Conservation (phyloP, 1,139 yeast genomes). For the Hansenula lynferdii region DNA sequence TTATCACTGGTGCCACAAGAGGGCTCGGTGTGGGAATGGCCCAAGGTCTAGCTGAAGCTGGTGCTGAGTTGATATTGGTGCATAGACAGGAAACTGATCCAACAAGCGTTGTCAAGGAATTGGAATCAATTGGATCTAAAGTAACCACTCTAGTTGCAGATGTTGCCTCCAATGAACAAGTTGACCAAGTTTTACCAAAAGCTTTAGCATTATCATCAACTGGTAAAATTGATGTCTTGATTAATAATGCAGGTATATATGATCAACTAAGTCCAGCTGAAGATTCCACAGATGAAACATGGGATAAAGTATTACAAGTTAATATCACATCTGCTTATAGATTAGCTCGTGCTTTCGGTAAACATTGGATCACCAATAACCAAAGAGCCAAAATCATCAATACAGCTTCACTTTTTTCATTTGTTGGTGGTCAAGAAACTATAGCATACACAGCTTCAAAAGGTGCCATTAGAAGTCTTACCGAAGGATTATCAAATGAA, state of each 20-base stretch:
- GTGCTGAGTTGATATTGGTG: slow-evolving; percentile 30
- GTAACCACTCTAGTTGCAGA: slow-evolving; percentile 22
- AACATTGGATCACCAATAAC: slow-evolving; percentile 32
- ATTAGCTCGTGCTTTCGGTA: slow-evolving; percentile 42
- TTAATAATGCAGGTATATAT: slow-evolving; percentile 54
- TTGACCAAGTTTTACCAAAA: slow-evolving; percentile 25
- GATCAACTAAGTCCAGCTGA: slow-evolving; percentile 31
- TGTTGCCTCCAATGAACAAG: slow-evolving; percentile 24
- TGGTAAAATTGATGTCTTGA: slow-evolving; percentile 41
- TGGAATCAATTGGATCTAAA: slow-evolving; percentile 19
- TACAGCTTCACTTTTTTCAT: slow-evolving; percentile 50
- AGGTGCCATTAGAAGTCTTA: slow-evolving; percentile 44
- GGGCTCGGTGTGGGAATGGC: slow-evolving; percentile 44
- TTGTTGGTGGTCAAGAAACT: slow-evolving; percentile 37
- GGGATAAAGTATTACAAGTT: slow-evolving; percentile 43
- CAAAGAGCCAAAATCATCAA: slow-evolving; percentile 57
- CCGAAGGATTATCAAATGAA: slow-evolving; percentile 48
- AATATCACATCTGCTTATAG: slow-evolving; percentile 43
- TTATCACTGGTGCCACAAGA: slow-evolving; percentile 37
- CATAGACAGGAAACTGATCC: slow-evolving; percentile 27
- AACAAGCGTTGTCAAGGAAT: slow-evolving; percentile 12
- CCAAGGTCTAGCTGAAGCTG: slow-evolving; percentile 36
- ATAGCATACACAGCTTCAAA: slow-evolving; percentile 51
- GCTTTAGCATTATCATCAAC: slow-evolving; percentile 29
- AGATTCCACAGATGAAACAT: slow-evolving; percentile 34